These are phyloP conservation scores for Macroventuria anomochaeta DNA, from an alignment of 2,329 filamentous ascomycete species.

Conservation along the genomic window DNA sequence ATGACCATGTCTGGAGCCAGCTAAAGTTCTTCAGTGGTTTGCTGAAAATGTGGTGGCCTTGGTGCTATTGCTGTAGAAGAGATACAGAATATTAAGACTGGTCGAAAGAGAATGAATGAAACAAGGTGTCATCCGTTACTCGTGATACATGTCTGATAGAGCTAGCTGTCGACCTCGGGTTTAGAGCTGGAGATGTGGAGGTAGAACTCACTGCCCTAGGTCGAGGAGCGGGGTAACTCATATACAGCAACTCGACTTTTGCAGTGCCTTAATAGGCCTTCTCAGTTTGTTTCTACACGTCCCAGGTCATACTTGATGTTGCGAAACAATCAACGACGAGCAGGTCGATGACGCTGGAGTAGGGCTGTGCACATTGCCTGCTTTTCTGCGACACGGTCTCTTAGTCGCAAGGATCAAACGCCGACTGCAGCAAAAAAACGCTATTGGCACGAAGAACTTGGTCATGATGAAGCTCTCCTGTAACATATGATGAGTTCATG, in stretches of 20 bases:
- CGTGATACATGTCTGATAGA: not conserved
- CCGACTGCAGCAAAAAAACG: not conserved
- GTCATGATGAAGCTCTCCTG: not conserved
- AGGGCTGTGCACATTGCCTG: not conserved
- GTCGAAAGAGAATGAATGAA: not conserved
- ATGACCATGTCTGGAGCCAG: constrained; percentile 19
- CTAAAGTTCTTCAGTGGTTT: not conserved
- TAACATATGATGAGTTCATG: not conserved
- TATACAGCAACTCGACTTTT: not conserved
- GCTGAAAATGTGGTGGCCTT: not conserved
- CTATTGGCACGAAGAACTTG: not conserved
- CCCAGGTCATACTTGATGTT: not conserved
- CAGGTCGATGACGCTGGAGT: not conserved
- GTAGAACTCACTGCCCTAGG: not conserved
- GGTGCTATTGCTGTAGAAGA: not conserved
- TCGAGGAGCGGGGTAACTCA: constrained; percentile 12
- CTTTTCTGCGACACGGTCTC: not conserved
- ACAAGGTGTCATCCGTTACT: not conserved
- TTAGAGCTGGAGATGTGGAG: constrained; percentile 11
- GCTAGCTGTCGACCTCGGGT: constrained; percentile 15
- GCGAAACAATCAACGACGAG: not conserved
- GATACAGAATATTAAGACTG: not conserved
- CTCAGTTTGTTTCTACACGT: no score
- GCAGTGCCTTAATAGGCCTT: not conserved
- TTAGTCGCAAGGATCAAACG: not conserved